Evolutionary conservation across 2,329 filamentous ascomycete genomes (phyloP).

Genomic region (Elsinoe fawcettii): DNA sequence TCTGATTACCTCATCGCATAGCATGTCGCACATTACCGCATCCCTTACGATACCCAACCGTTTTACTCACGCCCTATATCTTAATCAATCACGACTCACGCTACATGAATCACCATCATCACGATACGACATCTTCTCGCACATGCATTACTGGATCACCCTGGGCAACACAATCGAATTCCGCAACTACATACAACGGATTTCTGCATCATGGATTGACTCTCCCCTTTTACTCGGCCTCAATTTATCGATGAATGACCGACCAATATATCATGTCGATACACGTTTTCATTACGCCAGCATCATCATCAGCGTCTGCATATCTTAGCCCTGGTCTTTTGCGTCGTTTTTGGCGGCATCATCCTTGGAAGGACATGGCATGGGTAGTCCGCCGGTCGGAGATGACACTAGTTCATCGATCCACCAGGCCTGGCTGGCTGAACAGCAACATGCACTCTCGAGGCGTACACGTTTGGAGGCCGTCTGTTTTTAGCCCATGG

Average conservation of each 20-base stretch:
- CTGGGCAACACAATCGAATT: background rate
- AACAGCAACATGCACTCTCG: slow-evolving; percentile 1
- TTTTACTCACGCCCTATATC: slow-evolving; percentile 2
- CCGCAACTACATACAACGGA: background rate
- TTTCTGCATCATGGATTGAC: background rate
- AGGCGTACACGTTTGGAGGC: slow-evolving; percentile 5
- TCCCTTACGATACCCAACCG: slow-evolving; percentile 4
- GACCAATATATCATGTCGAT: slow-evolving; percentile 1
- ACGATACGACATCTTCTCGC: background rate
- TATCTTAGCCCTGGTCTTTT: background rate
- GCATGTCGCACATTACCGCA: slow-evolving; percentile 2
- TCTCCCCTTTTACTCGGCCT: background rate
- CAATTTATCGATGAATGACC: background rate
- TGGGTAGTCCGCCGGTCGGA: background rate
- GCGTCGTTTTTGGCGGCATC: slow-evolving; percentile 1
- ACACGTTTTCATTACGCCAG: slow-evolving; percentile 2
- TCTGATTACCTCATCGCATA: background rate
- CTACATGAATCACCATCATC: background rate
- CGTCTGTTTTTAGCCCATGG: background rate
- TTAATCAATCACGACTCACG: slow-evolving; percentile 9
- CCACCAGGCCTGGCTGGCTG: background rate
- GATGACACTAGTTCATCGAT: too few relatives aligned
- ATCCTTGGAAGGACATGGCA: slow-evolving; percentile 1
- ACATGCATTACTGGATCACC: slow-evolving; percentile 8
- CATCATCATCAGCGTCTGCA: background rate